Conservation (phyloP, 352 stramenopile species). For the Pilasporangium apinafurcum region DNA sequence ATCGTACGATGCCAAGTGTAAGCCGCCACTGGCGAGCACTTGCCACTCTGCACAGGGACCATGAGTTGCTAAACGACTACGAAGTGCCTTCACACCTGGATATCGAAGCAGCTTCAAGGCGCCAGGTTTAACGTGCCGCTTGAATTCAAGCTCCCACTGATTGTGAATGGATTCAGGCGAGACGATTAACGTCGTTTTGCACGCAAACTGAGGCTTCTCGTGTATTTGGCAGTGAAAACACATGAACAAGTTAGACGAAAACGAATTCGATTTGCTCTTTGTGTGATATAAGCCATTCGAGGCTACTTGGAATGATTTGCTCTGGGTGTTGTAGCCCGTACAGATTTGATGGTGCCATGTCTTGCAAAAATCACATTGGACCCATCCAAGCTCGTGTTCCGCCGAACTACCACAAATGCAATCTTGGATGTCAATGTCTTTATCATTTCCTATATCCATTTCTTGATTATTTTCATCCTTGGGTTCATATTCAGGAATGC, state of each 20-base stretch:
- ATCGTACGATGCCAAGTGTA: constrained; percentile 72
- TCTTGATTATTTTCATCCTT: not conserved
- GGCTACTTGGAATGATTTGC: not conserved
- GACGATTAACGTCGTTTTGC: constrained; percentile 90
- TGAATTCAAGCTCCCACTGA: constrained; percentile 89
- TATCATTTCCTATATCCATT: not conserved
- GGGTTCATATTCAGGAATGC: not conserved
- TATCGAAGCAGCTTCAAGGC: constrained; percentile 50
- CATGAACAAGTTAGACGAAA: constrained; percentile 25
- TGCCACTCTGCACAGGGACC: constrained; percentile 46
- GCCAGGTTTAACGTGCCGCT: constrained; percentile 57
- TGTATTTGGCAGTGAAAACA: constrained; percentile 57
- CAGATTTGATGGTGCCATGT: constrained; percentile 66
- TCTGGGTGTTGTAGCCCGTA: constrained; percentile 20
- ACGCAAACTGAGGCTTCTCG: constrained; percentile 25
- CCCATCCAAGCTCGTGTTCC: constrained; percentile 27
- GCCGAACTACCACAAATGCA: constrained; percentile 54
- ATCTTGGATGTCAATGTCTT: constrained; percentile 5
- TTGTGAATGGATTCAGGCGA: constrained; percentile 86
- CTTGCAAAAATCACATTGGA: constrained; percentile 43
- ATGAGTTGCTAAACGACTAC: constrained; percentile 11
- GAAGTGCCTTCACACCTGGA: constrained; percentile 45
- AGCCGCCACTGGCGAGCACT: constrained; percentile 32
- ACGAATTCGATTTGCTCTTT: not conserved
- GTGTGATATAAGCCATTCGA: not conserved